phyloP scores from a whole-genome alignment of 805 yeast species.

The Clavispora asparagi region DNA sequence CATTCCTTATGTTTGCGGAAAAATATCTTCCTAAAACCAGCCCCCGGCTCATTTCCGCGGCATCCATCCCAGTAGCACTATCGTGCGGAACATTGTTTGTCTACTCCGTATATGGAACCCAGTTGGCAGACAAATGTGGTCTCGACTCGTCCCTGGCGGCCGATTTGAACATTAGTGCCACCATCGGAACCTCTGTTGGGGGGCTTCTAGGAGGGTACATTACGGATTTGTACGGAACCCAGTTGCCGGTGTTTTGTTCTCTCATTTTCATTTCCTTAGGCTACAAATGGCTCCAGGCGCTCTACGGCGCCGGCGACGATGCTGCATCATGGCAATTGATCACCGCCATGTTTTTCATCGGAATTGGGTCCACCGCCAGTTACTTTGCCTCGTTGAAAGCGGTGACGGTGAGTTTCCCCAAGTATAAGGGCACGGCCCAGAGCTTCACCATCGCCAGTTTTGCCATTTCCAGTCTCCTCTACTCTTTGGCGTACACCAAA shows the following conservation, averaged over 20 bases:
- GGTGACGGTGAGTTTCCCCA: conserved; percentile 28
- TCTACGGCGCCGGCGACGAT: conserved; percentile 17
- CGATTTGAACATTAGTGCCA: conserved; percentile 26
- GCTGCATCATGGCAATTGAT: conserved; percentile 15
- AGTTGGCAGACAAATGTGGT: conserved; percentile 25
- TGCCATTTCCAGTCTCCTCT: conserved; percentile 29
- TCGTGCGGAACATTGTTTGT: conserved; percentile 31
- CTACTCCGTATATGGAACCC: conserved; percentile 29
- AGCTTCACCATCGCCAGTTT: conserved; percentile 32
- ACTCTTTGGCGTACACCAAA: conserved; percentile 17
- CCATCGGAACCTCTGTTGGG: conserved; percentile 30
- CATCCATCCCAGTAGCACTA: conserved; percentile 29
- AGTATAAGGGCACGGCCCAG: conserved; percentile 30
- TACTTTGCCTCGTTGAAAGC: conserved; percentile 32
- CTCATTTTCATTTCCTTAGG: conserved; percentile 21
- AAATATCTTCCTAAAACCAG: conserved; percentile 1
- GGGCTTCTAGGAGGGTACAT: conserved; percentile 28
- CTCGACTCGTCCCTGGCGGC: conserved; percentile 25
- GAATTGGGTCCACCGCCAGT: conserved; percentile 29
- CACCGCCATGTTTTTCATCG: conserved; percentile 25
- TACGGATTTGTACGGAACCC: conserved; percentile 31
- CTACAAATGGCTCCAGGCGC: conserved; percentile 22
- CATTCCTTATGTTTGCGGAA: background rate
- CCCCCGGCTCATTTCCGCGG: conserved; percentile 11
- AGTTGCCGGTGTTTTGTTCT: conserved; percentile 27